Evolutionary conservation across 2,329 filamentous ascomycete genomes (phyloP).

Genomic region (Calonectria fujianensis): DNA sequence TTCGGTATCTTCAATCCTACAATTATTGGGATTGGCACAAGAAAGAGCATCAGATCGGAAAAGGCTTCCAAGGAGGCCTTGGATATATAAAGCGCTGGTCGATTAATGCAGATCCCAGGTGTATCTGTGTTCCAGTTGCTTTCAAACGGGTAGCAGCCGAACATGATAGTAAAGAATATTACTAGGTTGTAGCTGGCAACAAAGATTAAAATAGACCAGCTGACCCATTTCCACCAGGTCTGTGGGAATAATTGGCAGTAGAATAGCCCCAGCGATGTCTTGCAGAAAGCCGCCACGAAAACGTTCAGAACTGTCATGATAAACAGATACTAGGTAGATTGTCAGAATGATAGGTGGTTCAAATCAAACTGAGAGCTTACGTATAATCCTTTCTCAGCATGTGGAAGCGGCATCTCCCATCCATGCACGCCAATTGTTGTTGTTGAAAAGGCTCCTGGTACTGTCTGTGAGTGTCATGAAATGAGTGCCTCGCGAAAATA

Average conservation of each 20-base stretch:
- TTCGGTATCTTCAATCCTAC: constrained; percentile 64
- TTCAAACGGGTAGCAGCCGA: constrained; percentile 41
- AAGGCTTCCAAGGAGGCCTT: constrained; percentile 67
- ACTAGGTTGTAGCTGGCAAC: constrained; percentile 2
- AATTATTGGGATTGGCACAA: constrained; percentile 66
- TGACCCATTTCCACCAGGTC: constrained; percentile 10
- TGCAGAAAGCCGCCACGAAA: constrained; percentile 33
- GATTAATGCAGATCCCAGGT: constrained; percentile 63
- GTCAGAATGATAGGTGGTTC: constrained; percentile 49
- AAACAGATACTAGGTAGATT: constrained; percentile 53
- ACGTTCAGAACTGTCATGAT: constrained; percentile 57
- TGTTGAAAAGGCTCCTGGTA: constrained; percentile 32
- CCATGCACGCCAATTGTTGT: constrained; percentile 42
- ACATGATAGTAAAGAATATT: constrained; percentile 59
- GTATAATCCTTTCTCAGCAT: constrained; percentile 33
- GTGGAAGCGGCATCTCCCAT: constrained; percentile 44
- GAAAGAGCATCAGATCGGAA: constrained; percentile 66
- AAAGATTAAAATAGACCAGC: background rate
- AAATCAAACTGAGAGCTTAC: constrained; percentile 26
- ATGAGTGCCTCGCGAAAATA: too few relatives aligned
- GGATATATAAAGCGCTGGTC: constrained; percentile 66
- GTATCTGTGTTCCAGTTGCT: constrained; percentile 52
- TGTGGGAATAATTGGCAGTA: constrained; percentile 14
- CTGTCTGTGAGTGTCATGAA: background rate
- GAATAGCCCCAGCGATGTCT: constrained; percentile 6